Evolutionary conservation across 768 basidiomycete species (phyloP).

Genomic region (Leccinum aurantiacum): DNA sequence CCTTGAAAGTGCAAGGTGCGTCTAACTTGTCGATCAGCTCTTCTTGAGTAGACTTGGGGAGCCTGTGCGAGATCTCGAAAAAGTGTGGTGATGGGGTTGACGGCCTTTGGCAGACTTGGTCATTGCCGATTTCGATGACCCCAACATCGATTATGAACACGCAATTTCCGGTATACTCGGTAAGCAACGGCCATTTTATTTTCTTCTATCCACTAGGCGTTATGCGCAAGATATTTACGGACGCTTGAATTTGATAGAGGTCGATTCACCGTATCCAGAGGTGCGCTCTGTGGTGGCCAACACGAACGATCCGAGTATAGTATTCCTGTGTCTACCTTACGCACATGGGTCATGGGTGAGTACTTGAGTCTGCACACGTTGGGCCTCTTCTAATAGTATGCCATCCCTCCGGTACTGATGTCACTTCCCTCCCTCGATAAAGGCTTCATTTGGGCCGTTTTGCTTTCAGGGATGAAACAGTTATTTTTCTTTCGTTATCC

Average conservation of each 20-base stretch:
- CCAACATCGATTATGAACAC: slow-evolving; percentile 34
- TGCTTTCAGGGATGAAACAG: slow-evolving; percentile 75
- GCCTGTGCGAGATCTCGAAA: not conserved
- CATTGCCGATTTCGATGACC: slow-evolving; percentile 34
- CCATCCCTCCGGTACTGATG: too few species aligned
- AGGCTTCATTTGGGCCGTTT: slow-evolving; percentile 48
- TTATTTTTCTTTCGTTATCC: slow-evolving; percentile 66
- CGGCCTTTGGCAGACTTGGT: not conserved
- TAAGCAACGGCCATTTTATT: not conserved
- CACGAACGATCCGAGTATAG: slow-evolving; percentile 55
- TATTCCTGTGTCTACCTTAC: slow-evolving; percentile 60
- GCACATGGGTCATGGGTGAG: slow-evolving; percentile 57
- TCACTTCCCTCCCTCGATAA: not conserved
- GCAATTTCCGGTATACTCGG: slow-evolving; percentile 19
- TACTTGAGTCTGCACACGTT: too few species aligned
- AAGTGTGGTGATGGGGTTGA: too few species aligned
- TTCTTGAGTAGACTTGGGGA: not conserved
- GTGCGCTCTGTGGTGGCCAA: slow-evolving; percentile 76
- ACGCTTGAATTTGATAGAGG: slow-evolving; percentile 34
- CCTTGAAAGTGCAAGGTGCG: slow-evolving; percentile 4
- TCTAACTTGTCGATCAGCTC: too few species aligned
- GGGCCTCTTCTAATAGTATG: too few species aligned
- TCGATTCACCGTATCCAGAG: slow-evolving; percentile 86
- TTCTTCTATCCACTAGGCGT: too few species aligned
- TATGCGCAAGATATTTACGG: not conserved